Percentiles rank a stretch among this genome's conserved stretches.
phyloP scores from a whole-genome alignment of 768 basidiomycete genomes.

The Leccinum imitatum region DNA sequence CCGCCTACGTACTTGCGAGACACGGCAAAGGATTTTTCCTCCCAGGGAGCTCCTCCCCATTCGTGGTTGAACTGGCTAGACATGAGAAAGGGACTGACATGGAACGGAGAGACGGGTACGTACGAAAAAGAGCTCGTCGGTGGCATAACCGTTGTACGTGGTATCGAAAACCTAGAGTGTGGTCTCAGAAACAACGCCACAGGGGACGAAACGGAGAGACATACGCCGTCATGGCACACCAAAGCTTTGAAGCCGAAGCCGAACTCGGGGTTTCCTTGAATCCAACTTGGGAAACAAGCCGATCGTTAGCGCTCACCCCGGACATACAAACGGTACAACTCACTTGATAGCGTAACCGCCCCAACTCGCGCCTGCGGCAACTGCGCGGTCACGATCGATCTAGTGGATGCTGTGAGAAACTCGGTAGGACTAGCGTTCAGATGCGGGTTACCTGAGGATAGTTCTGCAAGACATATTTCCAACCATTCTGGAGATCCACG shows the following conservation, averaged over 20 bases:
- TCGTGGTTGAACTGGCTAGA: slow-evolving; percentile 74
- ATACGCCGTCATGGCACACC: slow-evolving; percentile 88
- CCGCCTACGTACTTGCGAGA: slow-evolving; percentile 52
- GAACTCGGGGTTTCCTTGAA: slow-evolving; percentile 89
- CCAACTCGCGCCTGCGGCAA: slow-evolving; percentile 81
- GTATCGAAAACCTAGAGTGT: slow-evolving; percentile 66
- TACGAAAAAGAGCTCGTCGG: slow-evolving; percentile 91
- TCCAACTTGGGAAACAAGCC: slow-evolving; percentile 60
- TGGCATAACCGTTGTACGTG: slow-evolving; percentile 78
- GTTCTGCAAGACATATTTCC: slow-evolving; percentile 63
- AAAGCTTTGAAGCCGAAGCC: slow-evolving; percentile 90
- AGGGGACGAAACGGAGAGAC: slow-evolving; percentile 15
- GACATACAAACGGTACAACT: slow-evolving; percentile 13
- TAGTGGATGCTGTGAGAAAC: slow-evolving; percentile 25
- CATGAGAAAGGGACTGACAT: slow-evolving; percentile 1
- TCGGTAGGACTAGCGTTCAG: background rate
- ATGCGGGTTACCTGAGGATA: slow-evolving; percentile 60
- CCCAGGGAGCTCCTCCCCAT: slow-evolving; percentile 84
- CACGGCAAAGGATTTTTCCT: slow-evolving; percentile 50
- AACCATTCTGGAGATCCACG: slow-evolving; percentile 71
- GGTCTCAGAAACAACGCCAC: background rate
- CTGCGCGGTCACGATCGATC: slow-evolving; percentile 69
- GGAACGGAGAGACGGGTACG: slow-evolving; percentile 26
- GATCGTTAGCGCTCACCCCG: slow-evolving; percentile 4
- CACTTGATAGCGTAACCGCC: slow-evolving; percentile 91